A percentile compares a stretch with the other conserved stretches of the same genome.
These are phyloP conservation scores for Saccharomyces hybrid DNA, from an alignment of 1,139 yeast genomes.

Conservation along the genomic window DNA sequence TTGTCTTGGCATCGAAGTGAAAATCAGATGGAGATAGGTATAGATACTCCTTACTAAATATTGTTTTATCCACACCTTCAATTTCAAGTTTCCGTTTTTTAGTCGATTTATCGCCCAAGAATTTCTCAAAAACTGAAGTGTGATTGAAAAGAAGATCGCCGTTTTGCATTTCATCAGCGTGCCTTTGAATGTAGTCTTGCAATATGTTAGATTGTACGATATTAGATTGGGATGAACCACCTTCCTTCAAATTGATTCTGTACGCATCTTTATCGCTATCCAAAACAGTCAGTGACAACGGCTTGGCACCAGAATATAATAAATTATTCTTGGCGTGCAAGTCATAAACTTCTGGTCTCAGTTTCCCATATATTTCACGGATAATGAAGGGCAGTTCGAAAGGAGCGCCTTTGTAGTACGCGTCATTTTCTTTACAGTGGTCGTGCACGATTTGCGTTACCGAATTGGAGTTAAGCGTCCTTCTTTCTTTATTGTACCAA, in stretches of 20 bases:
- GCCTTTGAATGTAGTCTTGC: slow-evolving; percentile 4
- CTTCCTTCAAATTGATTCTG: slow-evolving; percentile 13
- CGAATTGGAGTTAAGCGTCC: slow-evolving; percentile 2
- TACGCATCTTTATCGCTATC: slow-evolving; percentile 14
- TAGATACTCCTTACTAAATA: slow-evolving; percentile 13
- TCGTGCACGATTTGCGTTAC: neutral
- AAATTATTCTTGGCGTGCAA: slow-evolving; percentile 21
- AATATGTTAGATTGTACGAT: slow-evolving; percentile 18
- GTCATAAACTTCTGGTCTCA: slow-evolving; percentile 25
- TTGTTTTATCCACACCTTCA: slow-evolving; percentile 7
- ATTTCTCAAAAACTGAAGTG: slow-evolving; percentile 12
- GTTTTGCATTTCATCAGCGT: slow-evolving; percentile 3
- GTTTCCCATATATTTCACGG: slow-evolving; percentile 10
- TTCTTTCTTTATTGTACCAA: slow-evolving; percentile 12
- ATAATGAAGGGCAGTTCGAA: slow-evolving; percentile 16
- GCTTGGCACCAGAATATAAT: slow-evolving; percentile 13
- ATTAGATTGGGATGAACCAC: slow-evolving; percentile 9
- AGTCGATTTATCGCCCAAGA: slow-evolving; percentile 11
- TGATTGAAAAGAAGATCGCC: slow-evolving; percentile 20
- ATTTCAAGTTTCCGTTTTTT: slow-evolving; percentile 10
- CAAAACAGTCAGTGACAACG: slow-evolving; percentile 21
- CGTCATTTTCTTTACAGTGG: neutral
- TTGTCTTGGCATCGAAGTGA: slow-evolving; percentile 21
- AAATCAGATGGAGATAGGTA: slow-evolving; percentile 21
- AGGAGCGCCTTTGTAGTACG: slow-evolving; percentile 1